A percentile compares a stretch with the other conserved stretches of the same genome.
Evolutionary conservation across 768 basidiomycete genomes (phyloP).

Genomic region (Mycena olivaceomarginata): DNA sequence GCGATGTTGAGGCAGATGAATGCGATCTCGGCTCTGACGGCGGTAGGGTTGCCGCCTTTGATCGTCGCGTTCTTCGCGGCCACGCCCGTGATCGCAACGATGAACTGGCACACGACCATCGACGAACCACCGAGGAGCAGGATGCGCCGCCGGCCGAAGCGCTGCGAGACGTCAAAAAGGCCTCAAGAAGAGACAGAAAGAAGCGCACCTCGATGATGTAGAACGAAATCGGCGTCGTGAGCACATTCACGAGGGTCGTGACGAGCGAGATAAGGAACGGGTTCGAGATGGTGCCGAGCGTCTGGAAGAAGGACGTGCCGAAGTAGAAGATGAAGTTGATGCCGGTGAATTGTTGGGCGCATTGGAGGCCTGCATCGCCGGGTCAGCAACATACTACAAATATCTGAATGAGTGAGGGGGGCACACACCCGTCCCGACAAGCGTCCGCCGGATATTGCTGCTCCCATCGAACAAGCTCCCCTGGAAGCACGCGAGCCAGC

Average conservation of each 20-base stretch:
- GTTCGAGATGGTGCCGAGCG: slow-evolving; percentile 70
- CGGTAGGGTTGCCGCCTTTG: background rate
- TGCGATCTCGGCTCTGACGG: slow-evolving; percentile 11
- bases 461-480: slow-evolving; percentile 51
- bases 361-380: slow-evolving; percentile 13
- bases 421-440: slow-evolving; percentile 76
- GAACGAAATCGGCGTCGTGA: slow-evolving; percentile 85
- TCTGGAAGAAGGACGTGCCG: slow-evolving; percentile 81
- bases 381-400: background rate
- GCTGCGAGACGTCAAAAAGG: too few relatives aligned
- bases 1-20: slow-evolving; percentile 23
- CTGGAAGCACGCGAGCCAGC: slow-evolving; percentile 64
- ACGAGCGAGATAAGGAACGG: slow-evolving; percentile 80
- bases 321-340: slow-evolving; percentile 86
- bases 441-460: slow-evolving; percentile 66
- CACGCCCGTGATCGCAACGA: slow-evolving; percentile 8
- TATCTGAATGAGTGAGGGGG: background rate
- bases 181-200: too few relatives aligned
- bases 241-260: slow-evolving; percentile 86
- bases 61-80: background rate
- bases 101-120: slow-evolving; percentile 24
- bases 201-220: slow-evolving; percentile 9
- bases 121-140: background rate
- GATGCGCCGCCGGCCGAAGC: slow-evolving; percentile 18
- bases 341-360: slow-evolving; percentile 84